Conservation (phyloP, 2,329 filamentous ascomycete genomes). For the Fonsecaea pedrosoi region DNA sequence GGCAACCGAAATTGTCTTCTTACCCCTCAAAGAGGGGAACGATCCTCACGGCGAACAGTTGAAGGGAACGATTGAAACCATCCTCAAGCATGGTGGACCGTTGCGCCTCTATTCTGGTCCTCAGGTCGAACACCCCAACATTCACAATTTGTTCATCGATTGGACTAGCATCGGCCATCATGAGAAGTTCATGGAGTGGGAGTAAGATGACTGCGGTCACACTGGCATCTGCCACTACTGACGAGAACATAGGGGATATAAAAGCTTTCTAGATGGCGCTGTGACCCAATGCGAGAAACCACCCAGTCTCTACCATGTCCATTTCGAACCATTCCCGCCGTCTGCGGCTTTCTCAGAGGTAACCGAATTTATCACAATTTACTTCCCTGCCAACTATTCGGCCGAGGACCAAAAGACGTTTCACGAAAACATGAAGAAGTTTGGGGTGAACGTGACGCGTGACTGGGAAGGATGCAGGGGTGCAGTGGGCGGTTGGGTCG, state of each 20-base stretch:
- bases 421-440: slow-evolving; percentile 31
- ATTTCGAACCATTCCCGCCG: slow-evolving; percentile 40
- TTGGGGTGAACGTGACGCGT: slow-evolving; percentile 27
- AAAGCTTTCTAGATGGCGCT: slow-evolving; percentile 23
- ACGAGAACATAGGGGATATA: slow-evolving; percentile 19
- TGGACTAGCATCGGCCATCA: slow-evolving; percentile 42
- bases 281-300: slow-evolving; percentile 2
- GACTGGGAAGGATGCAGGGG: slow-evolving; percentile 36
- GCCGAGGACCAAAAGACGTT: slow-evolving; percentile 35
- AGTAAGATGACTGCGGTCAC: slow-evolving; percentile 26
- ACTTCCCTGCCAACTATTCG: slow-evolving; percentile 37
- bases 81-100: slow-evolving; percentile 39
- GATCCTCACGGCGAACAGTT: slow-evolving; percentile 32
- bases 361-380: slow-evolving; percentile 40
- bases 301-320: slow-evolving; percentile 35
- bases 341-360: slow-evolving; percentile 33
- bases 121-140: slow-evolving; percentile 40
- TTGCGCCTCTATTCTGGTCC: slow-evolving; percentile 38
- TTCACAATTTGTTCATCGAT: slow-evolving; percentile 40
- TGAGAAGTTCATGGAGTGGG: slow-evolving; percentile 39
- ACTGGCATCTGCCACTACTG: background rate
- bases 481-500: slow-evolving; percentile 39
- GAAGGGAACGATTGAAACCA: slow-evolving; percentile 34
- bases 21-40: slow-evolving; percentile 26
- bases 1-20: slow-evolving; percentile 28